phyloP scores from a whole-genome alignment of 2,329 filamentous ascomycete genomes.

The Xylaria sp. region DNA sequence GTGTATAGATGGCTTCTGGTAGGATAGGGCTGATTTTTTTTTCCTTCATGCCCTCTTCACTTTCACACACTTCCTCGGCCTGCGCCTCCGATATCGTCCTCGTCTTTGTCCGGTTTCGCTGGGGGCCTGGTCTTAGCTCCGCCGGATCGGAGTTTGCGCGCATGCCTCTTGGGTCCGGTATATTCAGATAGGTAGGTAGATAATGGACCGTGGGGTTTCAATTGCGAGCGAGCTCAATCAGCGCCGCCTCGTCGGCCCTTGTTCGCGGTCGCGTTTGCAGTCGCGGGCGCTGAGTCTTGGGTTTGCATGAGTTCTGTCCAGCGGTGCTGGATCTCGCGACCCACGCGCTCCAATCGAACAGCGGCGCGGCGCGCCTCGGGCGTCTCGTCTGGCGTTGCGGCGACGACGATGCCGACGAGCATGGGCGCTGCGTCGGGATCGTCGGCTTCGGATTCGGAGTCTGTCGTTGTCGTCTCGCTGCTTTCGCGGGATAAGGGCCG shows the following conservation, averaged over 20 bases:
- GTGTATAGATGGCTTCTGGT: too few species aligned
- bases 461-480: slow-evolving; percentile 2
- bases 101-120: not conserved
- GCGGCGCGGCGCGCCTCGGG: slow-evolving; percentile 50
- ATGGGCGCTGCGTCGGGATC: slow-evolving; percentile 41
- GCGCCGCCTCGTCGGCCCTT: not conserved
- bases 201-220: too few species aligned
- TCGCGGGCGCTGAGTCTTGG: not conserved
- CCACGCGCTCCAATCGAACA: slow-evolving; percentile 49
- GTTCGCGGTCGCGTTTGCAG: not conserved
- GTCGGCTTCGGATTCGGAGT: slow-evolving; percentile 18
- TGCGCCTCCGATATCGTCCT: not conserved
- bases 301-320: slow-evolving; percentile 38
- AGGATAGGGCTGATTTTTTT: too few species aligned
- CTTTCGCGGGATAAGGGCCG: not conserved
- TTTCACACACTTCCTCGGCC: too few species aligned
- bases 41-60: too few species aligned
- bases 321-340: slow-evolving; percentile 49
- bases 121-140: not conserved
- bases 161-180: too few species aligned
- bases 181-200: not conserved
- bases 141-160: not conserved
- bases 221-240: not conserved
- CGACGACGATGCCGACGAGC: slow-evolving; percentile 51
- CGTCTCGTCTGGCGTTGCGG: slow-evolving; percentile 42